Conservation (phyloP, 177 flowering plant species). For the Vitis hybrid region DNA sequence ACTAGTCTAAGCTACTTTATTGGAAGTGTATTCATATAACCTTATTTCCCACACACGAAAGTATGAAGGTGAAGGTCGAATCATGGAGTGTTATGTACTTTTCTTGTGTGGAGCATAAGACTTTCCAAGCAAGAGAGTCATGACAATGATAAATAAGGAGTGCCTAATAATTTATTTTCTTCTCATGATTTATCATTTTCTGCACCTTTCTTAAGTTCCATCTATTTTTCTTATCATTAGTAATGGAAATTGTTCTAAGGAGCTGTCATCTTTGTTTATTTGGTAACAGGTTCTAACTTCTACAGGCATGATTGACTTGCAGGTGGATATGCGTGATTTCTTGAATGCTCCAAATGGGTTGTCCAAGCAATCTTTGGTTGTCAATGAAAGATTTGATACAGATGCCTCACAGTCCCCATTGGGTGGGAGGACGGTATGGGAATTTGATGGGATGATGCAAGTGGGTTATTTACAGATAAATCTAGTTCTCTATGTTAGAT, state of each 20-base stretch:
- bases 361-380: slow-evolving; percentile 58
- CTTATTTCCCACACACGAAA: too few relatives aligned
- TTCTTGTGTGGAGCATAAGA: too few relatives aligned
- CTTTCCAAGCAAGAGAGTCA: too few relatives aligned
- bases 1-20: too few relatives aligned
- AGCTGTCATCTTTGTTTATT: slow-evolving; percentile 3
- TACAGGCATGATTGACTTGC: slow-evolving; percentile 10
- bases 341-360: slow-evolving; percentile 89
- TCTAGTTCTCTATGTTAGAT: not conserved
- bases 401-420: slow-evolving; percentile 79
- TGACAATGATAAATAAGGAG: too few relatives aligned
- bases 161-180: too few relatives aligned
- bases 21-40: too few relatives aligned
- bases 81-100: too few relatives aligned
- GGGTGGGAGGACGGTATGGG: slow-evolving; percentile 88
- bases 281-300: not conserved
- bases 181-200: too few relatives aligned
- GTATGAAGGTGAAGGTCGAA: too few relatives aligned
- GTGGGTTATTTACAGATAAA: not conserved
- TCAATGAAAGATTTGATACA: slow-evolving; percentile 51
- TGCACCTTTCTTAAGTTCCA: too few relatives aligned
- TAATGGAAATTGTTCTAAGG: not conserved
- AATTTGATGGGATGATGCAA: slow-evolving; percentile 13
- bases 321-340: slow-evolving; percentile 96
- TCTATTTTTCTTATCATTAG: too few relatives aligned